phyloP scores from a whole-genome alignment of 192 early-diverging fungal species.

The Dimargaris cristalligena region DNA sequence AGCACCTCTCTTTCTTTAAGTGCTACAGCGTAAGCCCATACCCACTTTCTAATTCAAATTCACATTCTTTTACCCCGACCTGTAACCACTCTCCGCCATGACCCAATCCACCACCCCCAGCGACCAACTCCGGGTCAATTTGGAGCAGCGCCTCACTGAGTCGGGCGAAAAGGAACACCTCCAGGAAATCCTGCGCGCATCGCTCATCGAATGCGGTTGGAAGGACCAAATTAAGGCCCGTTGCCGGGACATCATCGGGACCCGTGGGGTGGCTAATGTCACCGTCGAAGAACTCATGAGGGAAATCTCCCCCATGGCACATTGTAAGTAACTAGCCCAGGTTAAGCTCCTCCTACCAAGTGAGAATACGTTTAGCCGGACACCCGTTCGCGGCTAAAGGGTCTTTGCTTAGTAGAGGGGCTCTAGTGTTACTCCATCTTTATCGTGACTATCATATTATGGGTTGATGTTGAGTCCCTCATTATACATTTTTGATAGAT shows the following conservation, averaged over 20 bases:
- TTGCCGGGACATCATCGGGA: background rate
- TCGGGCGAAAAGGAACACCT: conserved; percentile 8
- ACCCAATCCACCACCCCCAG: background rate
- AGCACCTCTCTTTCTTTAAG: too few species aligned
- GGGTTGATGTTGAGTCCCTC: background rate
- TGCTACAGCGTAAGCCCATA: too few species aligned
- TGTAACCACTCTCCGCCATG: background rate
- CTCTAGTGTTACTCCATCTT: background rate
- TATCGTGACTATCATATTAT: background rate
- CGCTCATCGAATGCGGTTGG: background rate
- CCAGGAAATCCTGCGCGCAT: background rate
- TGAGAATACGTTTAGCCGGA: background rate
- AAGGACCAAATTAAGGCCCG: conserved; percentile 9
- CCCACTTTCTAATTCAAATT: too few species aligned
- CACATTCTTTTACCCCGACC: too few species aligned
- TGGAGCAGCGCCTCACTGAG: conserved; percentile 8
- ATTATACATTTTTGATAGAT: background rate
- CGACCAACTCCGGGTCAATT: background rate
- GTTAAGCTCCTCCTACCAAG: background rate
- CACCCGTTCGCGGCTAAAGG: background rate
- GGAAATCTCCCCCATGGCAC: background rate
- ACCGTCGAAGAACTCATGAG: background rate
- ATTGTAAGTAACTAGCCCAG: background rate
- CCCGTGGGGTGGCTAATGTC: background rate
- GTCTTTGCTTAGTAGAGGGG: background rate